Base-by-base conservation (phyloP, 331 rosid genomes). In the Malus hybrid region DNA sequence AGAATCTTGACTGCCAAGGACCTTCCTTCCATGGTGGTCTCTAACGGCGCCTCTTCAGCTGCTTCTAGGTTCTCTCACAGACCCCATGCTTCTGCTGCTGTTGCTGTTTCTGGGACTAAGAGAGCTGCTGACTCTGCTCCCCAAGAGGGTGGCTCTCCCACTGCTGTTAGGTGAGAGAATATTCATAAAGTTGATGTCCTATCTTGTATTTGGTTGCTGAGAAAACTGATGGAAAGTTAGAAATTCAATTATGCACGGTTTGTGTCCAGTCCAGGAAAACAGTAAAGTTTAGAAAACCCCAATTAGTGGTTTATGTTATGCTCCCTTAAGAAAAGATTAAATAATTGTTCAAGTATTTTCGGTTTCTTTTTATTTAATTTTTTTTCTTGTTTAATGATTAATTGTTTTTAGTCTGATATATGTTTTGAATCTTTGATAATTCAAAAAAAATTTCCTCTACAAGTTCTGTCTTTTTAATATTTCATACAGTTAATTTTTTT, bases 1-100 rank as follows among this genome's bases (percentile, higher is more conserved):
- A 77, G 91, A 78, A 89, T 89, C 75, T 79, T 89, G 83, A 89
- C 85, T 24, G 94, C 94, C 22, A 83, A 87, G 28, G 91, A 89
- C 73, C 85, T 89, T 34, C 91, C 91, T 52, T 85, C 92, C 32
- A 82, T 67, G 7, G 78, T 79, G 20, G 67, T 28, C 48, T 79
- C 84, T 76, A 72, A 76, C 65, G 85, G 81, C 3, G 46, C 42
- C 24, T 66, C 78, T 54, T 71, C 82, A 18, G 73, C 81, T 74
- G 64, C 88, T 24, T 76, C 85, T 27, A 76, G 86, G 27, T 84
- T 84, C 83, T 80, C 90, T 13, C 84, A 78, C 57, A 85, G 86
- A 64, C 78, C 69, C 67, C 31, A 27, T 76, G 73, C 60, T 32
- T 44, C 81, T 56, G 50, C 56, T 31, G 70, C 65, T 77, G 80